A percentile compares a stretch with the other conserved stretches of the same genome.
phyloP scores from a whole-genome alignment of 495 filamentous ascomycete species.

The Filosporella fistucella region DNA sequence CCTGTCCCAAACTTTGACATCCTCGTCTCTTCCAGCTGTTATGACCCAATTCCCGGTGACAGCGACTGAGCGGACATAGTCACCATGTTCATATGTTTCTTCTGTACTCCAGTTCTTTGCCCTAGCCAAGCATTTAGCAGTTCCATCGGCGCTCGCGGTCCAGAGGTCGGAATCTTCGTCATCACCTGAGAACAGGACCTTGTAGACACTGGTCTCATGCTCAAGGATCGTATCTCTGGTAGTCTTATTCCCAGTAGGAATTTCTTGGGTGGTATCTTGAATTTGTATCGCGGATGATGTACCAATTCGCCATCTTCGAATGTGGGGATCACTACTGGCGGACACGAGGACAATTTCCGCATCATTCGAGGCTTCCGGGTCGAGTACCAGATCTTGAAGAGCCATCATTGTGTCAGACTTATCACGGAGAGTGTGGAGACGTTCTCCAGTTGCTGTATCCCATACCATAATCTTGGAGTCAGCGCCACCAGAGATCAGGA shows the following conservation, averaged over 20 bases:
- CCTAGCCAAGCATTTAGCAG: slow-evolving; percentile 67
- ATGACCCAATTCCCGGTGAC: slow-evolving; percentile 75
- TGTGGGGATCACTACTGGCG: slow-evolving; percentile 79
- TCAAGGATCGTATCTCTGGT: slow-evolving; percentile 58
- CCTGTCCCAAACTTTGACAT: slow-evolving; percentile 83
- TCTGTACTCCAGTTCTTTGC: slow-evolving; percentile 62
- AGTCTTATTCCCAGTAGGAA: slow-evolving; percentile 26
- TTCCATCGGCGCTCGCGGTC: slow-evolving; percentile 87
- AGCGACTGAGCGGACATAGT: slow-evolving; percentile 81
- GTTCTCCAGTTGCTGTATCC: slow-evolving; percentile 61
- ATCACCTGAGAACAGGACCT: slow-evolving; percentile 57
- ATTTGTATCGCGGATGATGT: slow-evolving; percentile 40
- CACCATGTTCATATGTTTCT: slow-evolving; percentile 71
- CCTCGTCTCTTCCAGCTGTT: slow-evolving; percentile 86
- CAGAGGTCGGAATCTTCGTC: slow-evolving; percentile 73
- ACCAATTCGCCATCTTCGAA: slow-evolving; percentile 64
- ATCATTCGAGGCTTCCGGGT: slow-evolving; percentile 48
- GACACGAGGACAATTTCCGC: slow-evolving; percentile 62
- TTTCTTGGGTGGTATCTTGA: slow-evolving; percentile 30
- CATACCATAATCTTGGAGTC: slow-evolving; percentile 85
- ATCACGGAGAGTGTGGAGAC: slow-evolving; percentile 68
- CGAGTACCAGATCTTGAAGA: slow-evolving; percentile 68
- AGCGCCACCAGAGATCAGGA: slow-evolving; percentile 77
- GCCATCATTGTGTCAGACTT: slow-evolving; percentile 62
- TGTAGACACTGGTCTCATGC: slow-evolving; percentile 89